Base-by-base conservation (phyloP, 371 early-diverging fungal species). In the Mucor velutinosus region DNA sequence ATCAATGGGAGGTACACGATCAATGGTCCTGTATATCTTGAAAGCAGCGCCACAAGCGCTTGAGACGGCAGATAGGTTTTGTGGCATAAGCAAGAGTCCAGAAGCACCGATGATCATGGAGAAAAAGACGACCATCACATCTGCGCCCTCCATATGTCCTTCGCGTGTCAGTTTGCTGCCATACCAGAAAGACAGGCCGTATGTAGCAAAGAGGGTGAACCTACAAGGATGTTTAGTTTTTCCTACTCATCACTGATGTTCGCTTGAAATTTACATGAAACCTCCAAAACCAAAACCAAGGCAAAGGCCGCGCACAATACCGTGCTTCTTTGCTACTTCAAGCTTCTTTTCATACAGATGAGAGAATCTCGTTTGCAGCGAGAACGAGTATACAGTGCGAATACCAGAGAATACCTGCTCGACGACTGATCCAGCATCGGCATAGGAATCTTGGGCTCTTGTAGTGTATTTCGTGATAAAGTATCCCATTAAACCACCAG, bases 301-400 rank as follows among this genome's bases (percentile, higher is more conserved):
- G 14, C 79, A 66, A 19, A 61, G 35, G 37, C 82, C 86, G 55
- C 87, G 87, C 61, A 76, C 83, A 43, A 86, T 69, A 29, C 90
- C 92, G 12, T 82, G 73, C 7, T 72, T 68, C 47, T 76, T 81
- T 5, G 93, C 94, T 33, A 79, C 74, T 21, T 69, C 75, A 4
- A 92, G 74, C 65, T 87, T 76, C 1, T 35, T 55, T 25, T 77
- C 75, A 81, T 94, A 98, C 27, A 87, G 77, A 4, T 71, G 66
- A 17, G 85, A 70, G 64, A 93, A 89, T n/a, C 92, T 87, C 23
- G 83, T 74, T 78, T 95, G 92, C 15, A 89, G 88, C 60, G 89
- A 89, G 78, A 96, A 97, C 4, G 96, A 86, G 49, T 86, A 88
- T 27, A 96, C 93, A 12, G 97, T 97, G 57, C 96, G 89, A 57